Base-by-base conservation (phyloP, 768 basidiomycete genomes). In the Pholiota conissans region DNA sequence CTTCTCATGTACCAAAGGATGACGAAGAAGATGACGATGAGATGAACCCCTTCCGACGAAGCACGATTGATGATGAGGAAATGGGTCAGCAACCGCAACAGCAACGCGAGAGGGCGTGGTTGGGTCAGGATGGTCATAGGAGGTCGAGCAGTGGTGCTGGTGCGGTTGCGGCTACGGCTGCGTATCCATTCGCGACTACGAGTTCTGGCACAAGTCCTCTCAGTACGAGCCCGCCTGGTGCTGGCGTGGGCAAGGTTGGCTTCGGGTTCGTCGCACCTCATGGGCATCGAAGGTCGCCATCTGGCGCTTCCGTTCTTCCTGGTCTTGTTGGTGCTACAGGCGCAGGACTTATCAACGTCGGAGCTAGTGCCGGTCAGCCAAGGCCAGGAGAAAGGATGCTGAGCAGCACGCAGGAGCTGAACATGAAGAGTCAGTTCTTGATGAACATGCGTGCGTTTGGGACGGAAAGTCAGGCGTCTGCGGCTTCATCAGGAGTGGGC, bases 41-140 rank as follows among this genome's bases (percentile, higher is more conserved):
- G 50, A 42, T 75, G 14, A 74, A 80, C 52, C 78, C 79, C 0
- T 80, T 80, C 60, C 68, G 71, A 59, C 69, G 65, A 56, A 80
- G 76, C 57, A 64, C 67, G 42, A 32, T 69, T 48, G 69, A 69
- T 18, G 72, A 74, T 16, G 67, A 71, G 9, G 42, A 45, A 18
- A 18, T 18, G 1, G 58, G 61, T 26, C 3, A 62, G 40, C 63
- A 57, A 27, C 47, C 52, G 16, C 29, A 47, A 13, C 49, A 52
- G 27, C 27, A 47, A 55, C 39, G 18, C 55, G 37, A 39, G 4
- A 3, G 5, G 37, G n/a, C n/a, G n/a, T n/a, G n/a, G n/a, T n/a
- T n/a, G 30, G 30, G 7, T 32, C 7, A 6, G 7, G 13, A 6
- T 34, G 60, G 58, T 30, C 48, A 49, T 42, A 29, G 16, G 13